These are phyloP conservation scores for Coemansia aciculifera DNA, from an alignment of 192 early-diverging fungal species.

Conservation along the genomic window DNA sequence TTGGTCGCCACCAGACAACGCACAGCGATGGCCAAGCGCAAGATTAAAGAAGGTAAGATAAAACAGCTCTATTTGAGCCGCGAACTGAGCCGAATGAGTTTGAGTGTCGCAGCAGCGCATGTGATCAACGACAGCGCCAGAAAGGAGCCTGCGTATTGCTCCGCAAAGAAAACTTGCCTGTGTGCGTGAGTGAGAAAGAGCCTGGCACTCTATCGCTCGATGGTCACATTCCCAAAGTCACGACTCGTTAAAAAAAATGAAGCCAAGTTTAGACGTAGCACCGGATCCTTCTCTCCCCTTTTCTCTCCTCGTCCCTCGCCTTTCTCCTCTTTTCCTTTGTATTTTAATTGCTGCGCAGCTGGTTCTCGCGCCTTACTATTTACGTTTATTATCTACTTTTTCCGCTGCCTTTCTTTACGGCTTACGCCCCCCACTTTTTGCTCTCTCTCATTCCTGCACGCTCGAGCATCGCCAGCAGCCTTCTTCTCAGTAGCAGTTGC, in stretches of 20 bases:
- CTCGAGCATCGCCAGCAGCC: neutral
- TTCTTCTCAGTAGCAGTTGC: neutral
- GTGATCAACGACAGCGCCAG: neutral
- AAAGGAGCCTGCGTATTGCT: constrained; percentile 1
- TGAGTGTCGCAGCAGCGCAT: neutral
- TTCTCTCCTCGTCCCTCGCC: neutral
- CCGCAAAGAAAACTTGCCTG: neutral
- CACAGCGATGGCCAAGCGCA: constrained; percentile 32
- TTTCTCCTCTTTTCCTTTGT: constrained; percentile 3
- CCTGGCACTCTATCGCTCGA: neutral
- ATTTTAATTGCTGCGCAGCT: constrained; percentile 6
- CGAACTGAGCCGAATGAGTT: too few species aligned
- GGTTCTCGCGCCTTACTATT: constrained; percentile 8
- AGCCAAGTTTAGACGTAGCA: neutral
- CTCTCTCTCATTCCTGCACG: neutral
- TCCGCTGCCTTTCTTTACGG: constrained; percentile 3
- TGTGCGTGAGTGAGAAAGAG: neutral
- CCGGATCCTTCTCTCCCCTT: neutral
- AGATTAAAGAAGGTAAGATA: constrained; percentile 42
- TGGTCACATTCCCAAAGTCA: constrained; percentile 10
- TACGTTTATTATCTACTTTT: constrained; percentile 8
- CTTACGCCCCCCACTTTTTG: neutral
- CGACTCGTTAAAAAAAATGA: neutral
- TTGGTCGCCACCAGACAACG: constrained; percentile 8
- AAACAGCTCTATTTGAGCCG: too few species aligned